phyloP scores from a whole-genome alignment of 371 early-diverging fungal species.

The Chytridiales sp. region DNA sequence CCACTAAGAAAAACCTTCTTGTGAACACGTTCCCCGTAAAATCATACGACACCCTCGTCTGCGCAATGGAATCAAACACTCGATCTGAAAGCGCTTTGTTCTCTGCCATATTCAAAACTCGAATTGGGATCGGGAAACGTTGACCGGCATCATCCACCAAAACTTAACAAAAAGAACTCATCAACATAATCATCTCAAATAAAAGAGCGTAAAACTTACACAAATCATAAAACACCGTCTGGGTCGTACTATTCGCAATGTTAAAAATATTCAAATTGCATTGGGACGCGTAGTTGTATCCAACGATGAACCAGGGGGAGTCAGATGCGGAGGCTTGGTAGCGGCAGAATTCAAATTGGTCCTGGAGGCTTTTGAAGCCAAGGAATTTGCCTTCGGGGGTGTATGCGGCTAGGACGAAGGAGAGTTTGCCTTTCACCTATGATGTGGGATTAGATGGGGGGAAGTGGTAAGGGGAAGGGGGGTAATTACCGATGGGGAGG shows the following conservation, averaged over 20 bases:
- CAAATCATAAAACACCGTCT: constrained; percentile 45
- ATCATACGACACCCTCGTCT: constrained; percentile 14
- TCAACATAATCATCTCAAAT: no score
- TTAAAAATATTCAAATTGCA: constrained; percentile 38
- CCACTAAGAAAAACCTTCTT: constrained; percentile 45
- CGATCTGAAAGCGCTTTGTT: no score
- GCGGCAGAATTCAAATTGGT: constrained; percentile 38
- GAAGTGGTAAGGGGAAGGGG: background rate
- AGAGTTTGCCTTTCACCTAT: constrained; percentile 20
- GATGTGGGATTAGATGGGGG: background rate
- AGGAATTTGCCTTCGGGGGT: constrained; percentile 46
- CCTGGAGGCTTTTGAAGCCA: constrained; percentile 42
- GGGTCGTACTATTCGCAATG: constrained; percentile 16
- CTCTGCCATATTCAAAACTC: constrained; percentile 32
- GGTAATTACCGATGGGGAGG: constrained; percentile 4
- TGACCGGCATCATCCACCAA: constrained; percentile 23
- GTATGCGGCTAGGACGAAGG: constrained; percentile 43
- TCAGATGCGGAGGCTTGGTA: background rate
- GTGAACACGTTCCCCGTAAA: constrained; percentile 32
- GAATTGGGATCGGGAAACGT: constrained; percentile 42
- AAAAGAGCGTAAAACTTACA: no score
- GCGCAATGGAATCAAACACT: no score
- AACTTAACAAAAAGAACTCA: background rate
- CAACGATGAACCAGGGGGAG: constrained; percentile 36
- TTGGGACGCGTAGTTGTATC: constrained; percentile 31